A percentile compares a stretch with the other conserved stretches of the same genome.
These are phyloP conservation scores for Phragmites australis DNA, from an alignment of 176 grass and related monocot species.

Conservation along the genomic window DNA sequence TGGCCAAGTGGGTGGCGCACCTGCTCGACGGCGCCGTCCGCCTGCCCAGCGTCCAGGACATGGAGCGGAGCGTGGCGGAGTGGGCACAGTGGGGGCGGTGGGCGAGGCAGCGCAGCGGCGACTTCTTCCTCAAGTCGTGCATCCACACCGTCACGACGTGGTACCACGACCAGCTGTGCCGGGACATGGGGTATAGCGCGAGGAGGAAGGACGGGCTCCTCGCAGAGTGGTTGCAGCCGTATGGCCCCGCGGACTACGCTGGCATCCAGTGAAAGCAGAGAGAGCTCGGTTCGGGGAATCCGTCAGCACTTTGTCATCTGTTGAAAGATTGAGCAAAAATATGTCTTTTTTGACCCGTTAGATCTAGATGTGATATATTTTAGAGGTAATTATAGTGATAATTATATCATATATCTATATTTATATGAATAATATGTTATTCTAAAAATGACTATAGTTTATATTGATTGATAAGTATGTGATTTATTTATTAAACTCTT, in stretches of 20 bases:
- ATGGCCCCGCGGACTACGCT: slow-evolving; percentile 51
- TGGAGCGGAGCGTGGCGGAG: slow-evolving; percentile 46
- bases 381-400: too few species aligned
- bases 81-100: slow-evolving; percentile 41
- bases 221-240: slow-evolving; percentile 48
- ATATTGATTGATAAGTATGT: too few species aligned
- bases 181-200: slow-evolving; percentile 48
- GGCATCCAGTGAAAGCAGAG: slow-evolving; percentile 22
- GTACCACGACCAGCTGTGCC: slow-evolving; percentile 54
- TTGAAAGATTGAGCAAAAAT: too few species aligned
- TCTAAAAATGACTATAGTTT: too few species aligned
- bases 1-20: slow-evolving; percentile 57
- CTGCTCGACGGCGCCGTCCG: slow-evolving; percentile 46
- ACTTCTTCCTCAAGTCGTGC: slow-evolving; percentile 36
- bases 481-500: too few species aligned
- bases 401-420: too few species aligned
- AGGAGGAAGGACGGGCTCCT: slow-evolving; percentile 45
- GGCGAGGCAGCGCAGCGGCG: background rate
- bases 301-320: too few species aligned
- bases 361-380: too few species aligned
- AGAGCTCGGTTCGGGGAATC: too few species aligned
- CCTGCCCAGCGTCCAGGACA: slow-evolving; percentile 29
- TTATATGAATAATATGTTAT: too few species aligned
- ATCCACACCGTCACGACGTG: slow-evolving; percentile 40
- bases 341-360: too few species aligned